Evolutionary conservation across 2,329 filamentous ascomycete genomes (phyloP).

Genomic region (Delphinella strobiligena): DNA sequence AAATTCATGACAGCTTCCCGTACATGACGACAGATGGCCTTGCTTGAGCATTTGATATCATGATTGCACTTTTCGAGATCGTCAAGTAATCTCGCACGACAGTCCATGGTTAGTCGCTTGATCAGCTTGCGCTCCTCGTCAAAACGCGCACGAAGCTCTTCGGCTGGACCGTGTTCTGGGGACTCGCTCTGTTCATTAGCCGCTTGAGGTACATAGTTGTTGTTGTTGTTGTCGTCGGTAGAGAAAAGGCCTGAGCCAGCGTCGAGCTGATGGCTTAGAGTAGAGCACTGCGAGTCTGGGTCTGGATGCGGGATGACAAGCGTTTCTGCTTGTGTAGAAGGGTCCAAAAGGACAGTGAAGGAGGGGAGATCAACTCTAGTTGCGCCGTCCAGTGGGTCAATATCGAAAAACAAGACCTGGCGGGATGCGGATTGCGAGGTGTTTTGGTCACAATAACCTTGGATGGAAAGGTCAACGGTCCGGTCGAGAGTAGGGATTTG

Average conservation of each 20-base stretch:
- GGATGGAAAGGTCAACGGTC: conserved; percentile 5
- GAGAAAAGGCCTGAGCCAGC: background rate
- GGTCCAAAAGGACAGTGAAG: background rate
- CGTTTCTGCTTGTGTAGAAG: background rate
- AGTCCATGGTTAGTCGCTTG: background rate
- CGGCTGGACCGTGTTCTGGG: too few species aligned
- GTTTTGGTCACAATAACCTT: conserved; percentile 2
- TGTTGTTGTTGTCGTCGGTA: too few species aligned
- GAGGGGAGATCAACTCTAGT: background rate
- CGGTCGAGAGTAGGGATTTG: conserved; percentile 6
- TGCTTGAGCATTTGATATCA: conserved; percentile 5
- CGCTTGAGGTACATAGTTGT: too few species aligned
- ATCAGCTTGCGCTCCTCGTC: background rate
- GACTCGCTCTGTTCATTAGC: too few species aligned
- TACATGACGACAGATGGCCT: conserved; percentile 5
- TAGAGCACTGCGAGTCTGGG: background rate
- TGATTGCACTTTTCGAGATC: conserved; percentile 5
- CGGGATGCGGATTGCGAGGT: background rate
- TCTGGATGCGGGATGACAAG: background rate
- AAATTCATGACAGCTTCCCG: background rate
- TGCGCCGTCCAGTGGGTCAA: background rate
- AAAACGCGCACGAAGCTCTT: background rate
- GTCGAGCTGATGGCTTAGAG: background rate
- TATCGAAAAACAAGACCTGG: background rate
- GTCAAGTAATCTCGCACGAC: background rate